Evolutionary conservation across 1,284 basidiomycete genomes (phyloP).

Genomic region (Wolfiporia cocos): DNA sequence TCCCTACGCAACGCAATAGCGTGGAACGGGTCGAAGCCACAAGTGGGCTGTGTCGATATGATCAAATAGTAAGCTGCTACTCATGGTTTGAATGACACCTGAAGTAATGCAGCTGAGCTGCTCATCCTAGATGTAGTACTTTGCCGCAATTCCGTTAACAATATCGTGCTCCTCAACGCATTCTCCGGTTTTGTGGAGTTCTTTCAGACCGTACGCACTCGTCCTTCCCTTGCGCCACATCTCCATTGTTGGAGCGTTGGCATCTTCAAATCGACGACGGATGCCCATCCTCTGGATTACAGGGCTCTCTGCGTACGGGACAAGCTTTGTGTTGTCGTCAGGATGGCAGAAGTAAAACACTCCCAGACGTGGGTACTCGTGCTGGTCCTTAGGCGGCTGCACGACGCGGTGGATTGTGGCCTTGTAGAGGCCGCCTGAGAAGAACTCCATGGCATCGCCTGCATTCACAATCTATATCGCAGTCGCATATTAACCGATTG

Average conservation of each 20-base stretch:
- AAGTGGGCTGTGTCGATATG: too few species aligned
- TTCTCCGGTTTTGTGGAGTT: constrained; percentile 24
- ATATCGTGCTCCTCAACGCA: constrained; percentile 41
- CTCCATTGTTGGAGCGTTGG: constrained; percentile 29
- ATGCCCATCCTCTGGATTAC: constrained; percentile 30
- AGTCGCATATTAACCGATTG: neutral
- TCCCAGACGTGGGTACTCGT: constrained; percentile 37
- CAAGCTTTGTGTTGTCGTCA: constrained; percentile 24
- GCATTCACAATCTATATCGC: constrained; percentile 41
- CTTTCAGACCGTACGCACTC: constrained; percentile 26
- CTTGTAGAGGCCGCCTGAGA: constrained; percentile 46
- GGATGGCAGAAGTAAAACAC: constrained; percentile 40
- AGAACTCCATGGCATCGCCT: constrained; percentile 51
- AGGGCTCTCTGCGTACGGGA: constrained; percentile 32
- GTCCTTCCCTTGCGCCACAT: constrained; percentile 30
- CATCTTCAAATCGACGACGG: constrained; percentile 22
- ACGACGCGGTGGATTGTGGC: constrained; percentile 31
- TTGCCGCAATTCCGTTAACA: constrained; percentile 38
- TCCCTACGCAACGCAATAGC: too few species aligned
- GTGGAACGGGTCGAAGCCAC: too few species aligned
- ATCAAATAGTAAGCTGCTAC: too few species aligned
- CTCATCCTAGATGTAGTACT: constrained; percentile 39
- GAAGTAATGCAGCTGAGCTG: too few species aligned
- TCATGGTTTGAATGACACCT: too few species aligned
- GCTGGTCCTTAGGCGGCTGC: constrained; percentile 42